Evolutionary conservation across 768 basidiomycete genomes (phyloP), one percentile per base, ranked within the genome.

Genomic region (Mycena leptocephala): DNA sequence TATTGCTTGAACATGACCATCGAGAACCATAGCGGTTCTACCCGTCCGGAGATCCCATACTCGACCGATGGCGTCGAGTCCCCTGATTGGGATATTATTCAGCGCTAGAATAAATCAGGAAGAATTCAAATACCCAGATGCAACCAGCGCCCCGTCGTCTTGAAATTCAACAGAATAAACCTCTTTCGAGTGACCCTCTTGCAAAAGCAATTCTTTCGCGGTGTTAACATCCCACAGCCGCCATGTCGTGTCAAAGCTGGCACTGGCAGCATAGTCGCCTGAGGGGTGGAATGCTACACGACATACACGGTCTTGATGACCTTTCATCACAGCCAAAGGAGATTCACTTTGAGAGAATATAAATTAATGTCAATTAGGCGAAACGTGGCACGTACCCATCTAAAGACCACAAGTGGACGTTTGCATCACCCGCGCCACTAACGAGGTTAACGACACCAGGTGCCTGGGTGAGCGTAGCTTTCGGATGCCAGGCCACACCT

Each of bases 171-270:
- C 90, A 2, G 96, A 88, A 82, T 98, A 99, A 0, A 99, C 97
- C 82, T 98, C 97, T 82, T 97, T 97, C 5, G 97, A 97, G 82
- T 99, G 98, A 0, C 98, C 98, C 84, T 99, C 97, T 84, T 99
- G 98, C 14, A 97, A 84, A 33, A 98, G 86, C 14, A 99, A 83
- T 80, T 98, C 96, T 83, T 93, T 93, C 2, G 93, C 87, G 0
- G 93, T 95, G 65, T 90, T 89, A 18, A 97, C 94, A 84, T 99
- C 98, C 98, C 98, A 99, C 66, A 99, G 84, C 55, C 98, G 88
- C 98, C 98, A 99, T 32, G 98, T 96, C 20, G 96, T 98, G 84
- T 99, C 98, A 80, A 97, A 99, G 77, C 96, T 96, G 1, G 98
- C 97, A 75, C 96, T 97, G 2, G 95, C 97, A 33, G 98, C 91